Base-by-base conservation (phyloP, 2,329 filamentous ascomycete species). In the Leptographium wingfieldii region DNA sequence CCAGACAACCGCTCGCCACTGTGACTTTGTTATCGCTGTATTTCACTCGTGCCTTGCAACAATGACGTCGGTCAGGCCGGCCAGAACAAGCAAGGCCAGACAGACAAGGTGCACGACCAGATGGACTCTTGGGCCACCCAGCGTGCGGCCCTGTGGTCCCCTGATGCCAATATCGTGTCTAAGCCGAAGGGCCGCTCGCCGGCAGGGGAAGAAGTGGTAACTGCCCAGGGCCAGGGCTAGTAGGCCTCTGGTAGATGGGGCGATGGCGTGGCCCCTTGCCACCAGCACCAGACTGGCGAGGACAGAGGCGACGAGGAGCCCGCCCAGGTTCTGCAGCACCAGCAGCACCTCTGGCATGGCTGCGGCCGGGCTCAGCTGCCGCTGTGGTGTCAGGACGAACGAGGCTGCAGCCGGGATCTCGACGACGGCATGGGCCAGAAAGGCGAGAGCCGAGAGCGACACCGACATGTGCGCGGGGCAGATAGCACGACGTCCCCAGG, bases 131-230 rank as follows among this genome's bases (percentile, higher is more conserved):
- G 79, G 78, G 1, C 78, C 78, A 0, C 78, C 78, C 1, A 81
- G 60, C 0, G 72, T 68, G 43, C 66, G 65, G 3, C 59, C 59
- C 19, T 65, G 66, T 14, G 61, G 60, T 0, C 59, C 58, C 16
- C 58, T 59, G 25, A 59, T 60, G 33, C 62, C 64, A 25, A 63
- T 61, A 12, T 63, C 63, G n/a, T 57, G 51, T 33, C 63, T 62
- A 14, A 77, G 67, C 48, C 73, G 70, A 19, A 66, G 62, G 12
- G 67, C 69, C 0, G 79, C 79, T 40, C 79, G 70, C 55, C 73
- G 69, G 35, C 71, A 73, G 2, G 79, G 79, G 69, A 75, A 80
- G 1, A 74, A 49, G 60, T 81, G 79, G 68, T 79, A 81, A 27
- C 73, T 73, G 0, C 73, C 76, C 61, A 81, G 68, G 0, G 75